phyloP scores from a whole-genome alignment of 2,329 filamentous ascomycete species.

The Chalara sp. region DNA sequence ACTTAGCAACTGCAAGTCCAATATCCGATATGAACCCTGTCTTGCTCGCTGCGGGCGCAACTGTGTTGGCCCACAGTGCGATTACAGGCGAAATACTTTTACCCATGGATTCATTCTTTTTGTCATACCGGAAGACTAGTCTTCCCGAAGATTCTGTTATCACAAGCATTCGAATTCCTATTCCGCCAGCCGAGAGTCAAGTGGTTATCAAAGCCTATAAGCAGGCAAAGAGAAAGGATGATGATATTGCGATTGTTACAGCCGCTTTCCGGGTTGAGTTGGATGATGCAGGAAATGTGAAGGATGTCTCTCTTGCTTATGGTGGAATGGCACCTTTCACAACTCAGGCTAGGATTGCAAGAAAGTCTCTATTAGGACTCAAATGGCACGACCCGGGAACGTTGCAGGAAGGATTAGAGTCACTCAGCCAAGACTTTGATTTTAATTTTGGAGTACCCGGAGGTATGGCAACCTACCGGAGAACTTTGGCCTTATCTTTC shows the following conservation, averaged over 20 bases:
- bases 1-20: slow-evolving; percentile 85
- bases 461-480: slow-evolving; percentile 92
- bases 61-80: slow-evolving; percentile 63
- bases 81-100: slow-evolving; percentile 35
- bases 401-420: slow-evolving; percentile 78
- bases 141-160: slow-evolving; percentile 78
- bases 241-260: slow-evolving; percentile 96
- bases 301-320: slow-evolving; percentile 74
- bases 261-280: slow-evolving; percentile 71
- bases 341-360: slow-evolving; percentile 69
- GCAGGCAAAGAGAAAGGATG: slow-evolving; percentile 91
- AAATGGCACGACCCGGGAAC: slow-evolving; percentile 72
- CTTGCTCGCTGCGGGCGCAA: slow-evolving; percentile 76
- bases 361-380: slow-evolving; percentile 65
- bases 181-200: slow-evolving; percentile 57
- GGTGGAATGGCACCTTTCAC: slow-evolving; percentile 92
- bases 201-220: slow-evolving; percentile 89
- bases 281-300: slow-evolving; percentile 59
- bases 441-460: slow-evolving; percentile 83
- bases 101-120: slow-evolving; percentile 84
- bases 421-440: slow-evolving; percentile 78
- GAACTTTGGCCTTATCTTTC: slow-evolving; percentile 80
- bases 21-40: slow-evolving; percentile 95
- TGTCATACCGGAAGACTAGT: slow-evolving; percentile 77
- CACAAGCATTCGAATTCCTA: slow-evolving; percentile 71